Conservation (phyloP, 257 asterid genomes). For the Plantago ovata region DNA sequence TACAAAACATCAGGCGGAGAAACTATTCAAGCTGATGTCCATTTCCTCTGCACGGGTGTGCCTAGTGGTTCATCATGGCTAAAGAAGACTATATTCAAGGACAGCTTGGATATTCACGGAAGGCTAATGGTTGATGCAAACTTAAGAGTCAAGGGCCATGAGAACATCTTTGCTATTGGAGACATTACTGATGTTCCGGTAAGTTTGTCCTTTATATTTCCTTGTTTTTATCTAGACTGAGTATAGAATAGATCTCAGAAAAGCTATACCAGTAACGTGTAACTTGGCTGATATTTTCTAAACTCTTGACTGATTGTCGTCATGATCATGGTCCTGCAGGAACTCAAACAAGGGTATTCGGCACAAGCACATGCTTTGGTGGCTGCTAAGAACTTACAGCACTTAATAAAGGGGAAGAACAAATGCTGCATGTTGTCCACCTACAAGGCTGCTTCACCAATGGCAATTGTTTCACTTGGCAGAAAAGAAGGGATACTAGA, state of each 20-base stretch:
- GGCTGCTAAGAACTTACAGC: constrained; percentile 68
- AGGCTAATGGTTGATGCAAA: constrained; percentile 59
- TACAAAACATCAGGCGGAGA: constrained; percentile 69
- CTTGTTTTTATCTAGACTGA: too few species aligned
- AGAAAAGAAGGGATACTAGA: constrained; percentile 62
- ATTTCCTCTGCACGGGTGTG: constrained; percentile 57
- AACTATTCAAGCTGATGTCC: constrained; percentile 66
- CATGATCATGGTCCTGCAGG: constrained; percentile 31
- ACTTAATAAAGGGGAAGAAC: constrained; percentile 35
- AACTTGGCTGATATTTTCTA: not conserved
- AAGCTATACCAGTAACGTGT: too few species aligned
- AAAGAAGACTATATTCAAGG: constrained; percentile 40
- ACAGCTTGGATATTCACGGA: constrained; percentile 55
- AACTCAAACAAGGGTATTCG: constrained; percentile 77
- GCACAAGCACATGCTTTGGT: constrained; percentile 55
- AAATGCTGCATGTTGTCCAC: constrained; percentile 33
- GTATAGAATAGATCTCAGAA: too few species aligned
- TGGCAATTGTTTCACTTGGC: constrained; percentile 71
- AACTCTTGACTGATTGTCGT: not conserved
- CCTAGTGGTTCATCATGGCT: constrained; percentile 81
- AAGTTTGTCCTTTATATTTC: constrained; percentile 21
- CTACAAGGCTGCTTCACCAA: constrained; percentile 53
- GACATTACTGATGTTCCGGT: constrained; percentile 73
- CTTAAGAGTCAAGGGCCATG: constrained; percentile 61
- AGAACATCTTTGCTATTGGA: constrained; percentile 65